Base-by-base conservation (phyloP, 192 early-diverging fungal genomes). In the Physocladia obscura region DNA sequence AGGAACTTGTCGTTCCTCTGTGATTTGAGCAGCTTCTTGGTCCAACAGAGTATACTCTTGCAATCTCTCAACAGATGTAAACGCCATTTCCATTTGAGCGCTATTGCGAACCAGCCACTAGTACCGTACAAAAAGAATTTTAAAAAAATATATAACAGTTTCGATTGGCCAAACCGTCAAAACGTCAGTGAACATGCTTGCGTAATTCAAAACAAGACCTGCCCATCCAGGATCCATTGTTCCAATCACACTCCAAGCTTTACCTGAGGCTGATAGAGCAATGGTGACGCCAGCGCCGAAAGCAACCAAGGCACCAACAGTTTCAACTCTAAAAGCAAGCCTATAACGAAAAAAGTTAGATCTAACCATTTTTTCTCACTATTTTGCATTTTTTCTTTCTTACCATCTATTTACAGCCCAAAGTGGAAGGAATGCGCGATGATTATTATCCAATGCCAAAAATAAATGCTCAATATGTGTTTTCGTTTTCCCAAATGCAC, bases 381-480 rank as follows among this genome's bases (percentile, higher is more conserved):
- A 44, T n/a, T n/a, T n/a, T n/a, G n/a, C n/a, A n/a, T n/a, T n/a
- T n/a, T n/a, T n/a, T n/a, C n/a, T n/a, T n/a, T n/a, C 40, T 13
- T 13, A 44, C 81, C 81, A 84, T 27, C 83, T 82, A 82, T 93
- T 94, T 19, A 85, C 82, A 4, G 85, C 92, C 93, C 94, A 96
- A 77, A 96, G 80, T 71, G 90, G 88, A 54, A 94, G 89, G 74
- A 88, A 96, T 1, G 94, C 90, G 15, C 94, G 81, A 77, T 95
- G 95, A 77, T 94, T 92, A 30, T 75, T 81, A 71, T 98, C 81
- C 3, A 81, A 61, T 15, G 59, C 37, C 4, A 54, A 32, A n/a
- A 72, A 24, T 1, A 56, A 4, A 22, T 3, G 15, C 15, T 17
- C 11, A 22, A 77, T 6, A 69, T 69, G 40, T 29, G 24, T 13